Conservation (phyloP, 371 early-diverging fungal species). For the Circinella minor region DNA sequence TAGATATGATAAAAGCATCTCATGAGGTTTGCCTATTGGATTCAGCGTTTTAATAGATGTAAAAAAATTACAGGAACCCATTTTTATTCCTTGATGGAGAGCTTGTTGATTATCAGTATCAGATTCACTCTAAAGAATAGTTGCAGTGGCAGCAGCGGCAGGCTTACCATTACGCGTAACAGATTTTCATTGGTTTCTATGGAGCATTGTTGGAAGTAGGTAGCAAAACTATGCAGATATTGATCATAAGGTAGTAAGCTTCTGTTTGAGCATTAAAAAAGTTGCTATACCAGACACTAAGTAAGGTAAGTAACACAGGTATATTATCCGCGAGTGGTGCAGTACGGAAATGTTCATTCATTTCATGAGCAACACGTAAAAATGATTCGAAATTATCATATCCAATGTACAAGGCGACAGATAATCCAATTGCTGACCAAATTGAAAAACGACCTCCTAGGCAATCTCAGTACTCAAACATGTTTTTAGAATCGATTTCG, state of each 20-base stretch:
- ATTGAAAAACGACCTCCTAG: constrained; percentile 99
- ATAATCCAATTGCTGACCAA: constrained; percentile 99
- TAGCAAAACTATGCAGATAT: constrained; percentile 95
- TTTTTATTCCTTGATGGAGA: constrained; percentile 98
- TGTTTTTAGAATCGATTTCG: constrained; percentile 92
- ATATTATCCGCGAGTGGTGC: constrained; percentile 90
- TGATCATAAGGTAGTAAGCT: constrained; percentile 99
- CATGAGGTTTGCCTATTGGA: too few relatives aligned
- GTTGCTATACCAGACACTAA: constrained; percentile 99
- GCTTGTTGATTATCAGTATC: constrained; percentile 99
- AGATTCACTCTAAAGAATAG: too few relatives aligned
- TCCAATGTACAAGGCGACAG: constrained; percentile 95
- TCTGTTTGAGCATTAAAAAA: constrained; percentile 94
- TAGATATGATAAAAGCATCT: constrained; percentile 95
- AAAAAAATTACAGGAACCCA: constrained; percentile 96
- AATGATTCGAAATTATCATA: constrained; percentile 94
- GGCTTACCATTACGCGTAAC: constrained; percentile 79
- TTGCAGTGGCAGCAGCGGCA: too few relatives aligned
- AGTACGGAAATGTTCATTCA: constrained; percentile 95
- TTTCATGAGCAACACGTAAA: constrained; percentile 92
- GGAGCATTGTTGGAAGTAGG: constrained; percentile 99
- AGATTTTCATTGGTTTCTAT: constrained; percentile 99
- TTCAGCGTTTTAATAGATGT: constrained; percentile 91
- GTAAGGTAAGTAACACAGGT: constrained; percentile 89
- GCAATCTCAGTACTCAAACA: constrained; percentile 99